phyloP scores from a whole-genome alignment of 495 filamentous ascomycete species.

The Podospora australis region DNA sequence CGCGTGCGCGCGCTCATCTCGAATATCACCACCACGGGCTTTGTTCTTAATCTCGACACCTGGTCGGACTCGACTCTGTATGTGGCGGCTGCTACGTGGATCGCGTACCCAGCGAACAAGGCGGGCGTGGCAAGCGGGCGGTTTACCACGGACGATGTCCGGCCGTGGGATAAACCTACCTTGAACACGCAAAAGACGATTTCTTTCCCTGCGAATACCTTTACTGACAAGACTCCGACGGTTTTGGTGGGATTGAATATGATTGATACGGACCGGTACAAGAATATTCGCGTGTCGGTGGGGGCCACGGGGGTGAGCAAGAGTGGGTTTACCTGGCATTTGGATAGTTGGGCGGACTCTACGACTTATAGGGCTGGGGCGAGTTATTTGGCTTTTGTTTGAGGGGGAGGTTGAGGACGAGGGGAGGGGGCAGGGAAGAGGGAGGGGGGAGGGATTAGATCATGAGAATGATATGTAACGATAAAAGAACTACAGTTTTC shows the following conservation, averaged over 20 bases:
- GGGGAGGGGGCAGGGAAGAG: neutral
- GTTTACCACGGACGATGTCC: neutral
- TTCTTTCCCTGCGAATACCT: neutral
- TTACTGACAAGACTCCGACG: neutral
- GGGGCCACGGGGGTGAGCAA: neutral
- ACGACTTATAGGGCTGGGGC: neutral
- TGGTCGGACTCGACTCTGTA: neutral
- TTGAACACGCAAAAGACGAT: neutral
- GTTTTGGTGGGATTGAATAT: neutral
- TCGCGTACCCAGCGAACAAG: neutral
- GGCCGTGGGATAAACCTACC: neutral
- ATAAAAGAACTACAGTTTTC: too few relatives aligned
- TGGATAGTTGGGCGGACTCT: neutral
- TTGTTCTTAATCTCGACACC: conserved; percentile 4
- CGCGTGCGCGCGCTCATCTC: neutral
- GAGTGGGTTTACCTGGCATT: neutral
- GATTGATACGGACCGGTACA: neutral
- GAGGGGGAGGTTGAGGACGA: neutral
- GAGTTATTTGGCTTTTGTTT: neutral
- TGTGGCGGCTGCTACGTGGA: neutral
- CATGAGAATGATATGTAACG: too few relatives aligned
- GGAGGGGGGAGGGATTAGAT: too few relatives aligned
- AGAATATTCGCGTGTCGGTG: neutral
- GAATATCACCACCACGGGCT: neutral
- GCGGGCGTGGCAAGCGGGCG: neutral